Percentiles rank a stretch among this genome's conserved stretches.
Evolutionary conservation across 2,329 filamentous ascomycete genomes (phyloP).

Genomic region (Colletotrichum musicola): DNA sequence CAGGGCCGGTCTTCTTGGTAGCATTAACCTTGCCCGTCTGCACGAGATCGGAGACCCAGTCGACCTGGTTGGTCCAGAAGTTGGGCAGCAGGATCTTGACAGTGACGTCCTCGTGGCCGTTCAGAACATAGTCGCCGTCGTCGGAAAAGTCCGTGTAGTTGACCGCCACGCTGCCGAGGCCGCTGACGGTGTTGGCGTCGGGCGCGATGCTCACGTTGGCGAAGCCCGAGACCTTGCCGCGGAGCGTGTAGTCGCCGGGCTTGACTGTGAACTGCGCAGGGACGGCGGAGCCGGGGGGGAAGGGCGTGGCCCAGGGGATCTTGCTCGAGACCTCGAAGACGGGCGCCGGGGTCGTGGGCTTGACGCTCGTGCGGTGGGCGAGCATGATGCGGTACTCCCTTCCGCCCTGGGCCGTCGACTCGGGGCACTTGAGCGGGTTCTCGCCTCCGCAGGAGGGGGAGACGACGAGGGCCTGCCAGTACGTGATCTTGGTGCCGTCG

Average conservation of each 20-base stretch:
- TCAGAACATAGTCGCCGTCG: conserved; percentile 47
- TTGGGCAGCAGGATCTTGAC: conserved; percentile 41
- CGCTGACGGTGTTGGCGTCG: conserved; percentile 36
- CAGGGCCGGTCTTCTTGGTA: conserved; percentile 53
- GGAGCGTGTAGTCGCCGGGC: conserved; percentile 42
- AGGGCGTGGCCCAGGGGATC: conserved; percentile 52
- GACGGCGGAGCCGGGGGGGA: conserved; percentile 42
- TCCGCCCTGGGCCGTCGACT: conserved; percentile 53
- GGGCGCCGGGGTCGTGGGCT: conserved; percentile 41
- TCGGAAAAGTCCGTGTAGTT: conserved; percentile 53
- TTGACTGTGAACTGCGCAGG: not conserved
- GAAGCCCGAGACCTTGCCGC: conserved; percentile 38
- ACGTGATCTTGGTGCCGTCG: conserved; percentile 58
- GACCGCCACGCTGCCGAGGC: conserved; percentile 46
- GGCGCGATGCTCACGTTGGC: conserved; percentile 41
- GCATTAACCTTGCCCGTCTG: conserved; percentile 45
- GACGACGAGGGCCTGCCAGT: conserved; percentile 54
- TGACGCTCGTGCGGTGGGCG: conserved; percentile 50
- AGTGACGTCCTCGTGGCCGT: conserved; percentile 52
- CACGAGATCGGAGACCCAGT: conserved; percentile 55
- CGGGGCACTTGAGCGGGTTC: conserved; percentile 56
- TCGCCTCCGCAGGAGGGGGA: conserved; percentile 56
- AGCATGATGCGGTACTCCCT: conserved; percentile 57
- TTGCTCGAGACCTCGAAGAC: conserved; percentile 46
- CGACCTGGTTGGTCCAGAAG: conserved; percentile 42